A percentile compares a stretch with the other conserved stretches of the same genome.
These are phyloP conservation scores for Mycosphaerella arachidis DNA, from an alignment of 2,329 filamentous ascomycete species.

Conservation along the genomic window DNA sequence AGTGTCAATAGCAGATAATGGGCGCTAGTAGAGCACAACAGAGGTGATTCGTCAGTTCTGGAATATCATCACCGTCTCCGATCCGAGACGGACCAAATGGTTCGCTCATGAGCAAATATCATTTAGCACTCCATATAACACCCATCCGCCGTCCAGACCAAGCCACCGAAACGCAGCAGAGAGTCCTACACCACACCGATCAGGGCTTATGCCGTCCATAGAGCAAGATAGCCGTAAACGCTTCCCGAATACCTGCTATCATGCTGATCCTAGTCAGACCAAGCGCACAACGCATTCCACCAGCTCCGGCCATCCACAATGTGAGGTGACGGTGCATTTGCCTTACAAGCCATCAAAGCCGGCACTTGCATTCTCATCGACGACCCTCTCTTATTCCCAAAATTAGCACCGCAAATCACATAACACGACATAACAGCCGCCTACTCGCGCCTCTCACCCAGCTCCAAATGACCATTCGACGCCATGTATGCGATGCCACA, in stretches of 20 bases:
- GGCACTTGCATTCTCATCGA: slow-evolving; percentile 8
- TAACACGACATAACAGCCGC: background rate
- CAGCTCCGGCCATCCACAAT: background rate
- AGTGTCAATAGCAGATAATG: too few species aligned
- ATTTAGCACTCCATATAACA: too few species aligned
- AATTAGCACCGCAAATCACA: background rate
- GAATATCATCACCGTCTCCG: too few species aligned
- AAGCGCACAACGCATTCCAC: background rate
- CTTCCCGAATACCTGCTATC: background rate
- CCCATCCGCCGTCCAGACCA: too few species aligned
- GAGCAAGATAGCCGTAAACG: too few species aligned
- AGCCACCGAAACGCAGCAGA: too few species aligned
- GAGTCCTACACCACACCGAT: too few species aligned
- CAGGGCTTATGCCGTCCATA: too few species aligned
- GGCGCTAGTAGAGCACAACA: too few species aligned
- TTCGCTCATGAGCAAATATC: too few species aligned
- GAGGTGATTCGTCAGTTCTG: too few species aligned
- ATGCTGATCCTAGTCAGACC: background rate
- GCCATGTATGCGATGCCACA: background rate
- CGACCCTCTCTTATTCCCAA: background rate
- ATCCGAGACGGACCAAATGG: too few species aligned
- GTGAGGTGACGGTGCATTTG: slow-evolving; percentile 5
- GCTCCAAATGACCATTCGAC: background rate
- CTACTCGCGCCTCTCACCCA: background rate
- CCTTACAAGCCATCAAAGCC: background rate